Conservation (phyloP, 75 land plant genomes). For the Picea sitchensis region DNA sequence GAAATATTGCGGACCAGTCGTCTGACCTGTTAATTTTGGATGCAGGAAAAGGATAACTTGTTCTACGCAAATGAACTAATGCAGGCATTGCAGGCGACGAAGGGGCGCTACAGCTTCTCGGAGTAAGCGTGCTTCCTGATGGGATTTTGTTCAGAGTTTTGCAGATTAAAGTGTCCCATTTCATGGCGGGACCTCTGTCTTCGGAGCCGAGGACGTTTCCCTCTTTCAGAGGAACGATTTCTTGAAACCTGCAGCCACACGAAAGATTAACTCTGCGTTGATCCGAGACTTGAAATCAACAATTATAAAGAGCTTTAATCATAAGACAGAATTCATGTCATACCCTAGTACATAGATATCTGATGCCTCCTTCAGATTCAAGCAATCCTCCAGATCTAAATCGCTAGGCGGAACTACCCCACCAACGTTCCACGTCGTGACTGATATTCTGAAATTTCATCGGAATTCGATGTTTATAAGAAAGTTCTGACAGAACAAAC, state of each 20-base stretch:
- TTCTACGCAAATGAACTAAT: no score
- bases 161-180: slow-evolving; percentile 63
- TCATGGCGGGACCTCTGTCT: slow-evolving; percentile 59
- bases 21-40: not conserved
- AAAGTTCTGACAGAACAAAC: no score
- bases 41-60: no score
- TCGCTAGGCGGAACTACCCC: slow-evolving; percentile 42
- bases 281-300: no score
- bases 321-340: no score
- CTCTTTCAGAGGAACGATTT: slow-evolving; percentile 81
- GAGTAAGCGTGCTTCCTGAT: not conserved
- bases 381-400: slow-evolving; percentile 47
- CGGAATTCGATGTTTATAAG: no score
- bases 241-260: slow-evolving; percentile 61
- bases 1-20: no score
- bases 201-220: slow-evolving; percentile 78
- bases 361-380: slow-evolving; percentile 24
- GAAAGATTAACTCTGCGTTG: no score
- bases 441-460: slow-evolving; percentile 37
- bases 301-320: no score
- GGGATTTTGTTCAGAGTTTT: slow-evolving; percentile 32
- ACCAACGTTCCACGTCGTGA: slow-evolving; percentile 77
- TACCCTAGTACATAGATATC: slow-evolving; percentile 84
- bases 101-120: not conserved
- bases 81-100: not conserved